phyloP scores from a whole-genome alignment of 768 basidiomycete species.

The Pleurotus tuber-regium region DNA sequence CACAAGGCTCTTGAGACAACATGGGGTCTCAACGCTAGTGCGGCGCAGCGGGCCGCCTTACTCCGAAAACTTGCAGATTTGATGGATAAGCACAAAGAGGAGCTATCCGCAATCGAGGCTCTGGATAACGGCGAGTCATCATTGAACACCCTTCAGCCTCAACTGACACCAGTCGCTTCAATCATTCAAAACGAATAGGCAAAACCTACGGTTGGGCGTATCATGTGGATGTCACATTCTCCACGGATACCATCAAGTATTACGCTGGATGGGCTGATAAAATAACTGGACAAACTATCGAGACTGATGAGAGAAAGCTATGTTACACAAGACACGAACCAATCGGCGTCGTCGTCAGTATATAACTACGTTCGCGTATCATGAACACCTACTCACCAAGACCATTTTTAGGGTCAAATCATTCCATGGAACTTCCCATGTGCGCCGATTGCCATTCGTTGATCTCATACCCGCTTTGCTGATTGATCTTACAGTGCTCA shows the following conservation, averaged over 20 bases:
- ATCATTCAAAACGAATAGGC: constrained; percentile 29
- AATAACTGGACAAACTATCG: constrained; percentile 32
- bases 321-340: constrained; percentile 65
- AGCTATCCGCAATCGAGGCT: constrained; percentile 64
- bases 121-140: constrained; percentile 54
- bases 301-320: constrained; percentile 47
- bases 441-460: constrained; percentile 6
- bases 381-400: constrained; percentile 35
- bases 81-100: constrained; percentile 53
- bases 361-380: too few relatives aligned
- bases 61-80: constrained; percentile 56
- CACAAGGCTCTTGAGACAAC: constrained; percentile 54
- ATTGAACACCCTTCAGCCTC: constrained; percentile 1
- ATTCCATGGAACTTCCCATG: constrained; percentile 61
- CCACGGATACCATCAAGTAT: constrained; percentile 41
- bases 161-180: too few relatives aligned
- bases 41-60: constrained; percentile 43
- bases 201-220: constrained; percentile 52
- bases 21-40: constrained; percentile 59
- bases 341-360: constrained; percentile 41
- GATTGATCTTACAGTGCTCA: constrained; percentile 9
- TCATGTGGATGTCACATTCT: constrained; percentile 41
- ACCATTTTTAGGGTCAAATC: constrained; percentile 47
- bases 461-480: background rate
- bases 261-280: constrained; percentile 63